Base-by-base conservation (phyloP, 352 stramenopile genomes). In the Chrysophaeum taylorii region DNA sequence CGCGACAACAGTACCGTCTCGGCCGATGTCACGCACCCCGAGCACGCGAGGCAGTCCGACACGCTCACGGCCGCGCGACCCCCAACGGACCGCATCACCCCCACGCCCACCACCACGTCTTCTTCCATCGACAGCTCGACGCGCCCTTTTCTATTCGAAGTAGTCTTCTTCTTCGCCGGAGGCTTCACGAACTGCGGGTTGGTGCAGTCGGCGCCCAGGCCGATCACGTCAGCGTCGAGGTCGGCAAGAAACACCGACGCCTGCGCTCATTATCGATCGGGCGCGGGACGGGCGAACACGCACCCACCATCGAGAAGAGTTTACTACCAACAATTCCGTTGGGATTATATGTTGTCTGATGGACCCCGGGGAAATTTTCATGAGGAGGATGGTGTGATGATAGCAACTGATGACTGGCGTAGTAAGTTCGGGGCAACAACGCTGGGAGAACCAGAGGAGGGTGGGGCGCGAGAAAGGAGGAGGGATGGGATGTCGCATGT, bases 21-120 rank as follows among this genome's bases (percentile, higher is more conserved):
- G 0, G 94, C 92, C n/a, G 92, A 97, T 64, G 94, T 98, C 60
- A 98, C 91, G 75, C 93, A 98, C 64, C 93, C 93, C 31, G 87
- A 96, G 82, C 93, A 98, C 0, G 93, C 93, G 43, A 98, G 88
- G 72, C 93, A 98, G 81, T 98, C 93, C 42, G 93, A 90, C 29
- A 98, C 85, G 57, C 91, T 96, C 52, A 97, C 92, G 4, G 79
- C 79, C 9, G 83, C 73, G n/a, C n/a, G n/a, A n/a, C n/a, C n/a
- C n/a, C n/a, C n/a, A n/a, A n/a, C n/a, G n/a, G n/a, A n/a, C n/a
- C n/a, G n/a, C n/a, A n/a, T n/a, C n/a, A n/a, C n/a, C n/a, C n/a
- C n/a, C n/a, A n/a, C n/a, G n/a, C n/a, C n/a, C n/a, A n/a, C n/a
- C n/a, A n/a, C n/a, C n/a, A n/a, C n/a, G n/a, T n/a, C n/a, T n/a